Evolutionary conservation across 805 yeast species (phyloP), one percentile per base, ranked within the genome.

Genomic region (Alloascoidea hylecoeti): DNA sequence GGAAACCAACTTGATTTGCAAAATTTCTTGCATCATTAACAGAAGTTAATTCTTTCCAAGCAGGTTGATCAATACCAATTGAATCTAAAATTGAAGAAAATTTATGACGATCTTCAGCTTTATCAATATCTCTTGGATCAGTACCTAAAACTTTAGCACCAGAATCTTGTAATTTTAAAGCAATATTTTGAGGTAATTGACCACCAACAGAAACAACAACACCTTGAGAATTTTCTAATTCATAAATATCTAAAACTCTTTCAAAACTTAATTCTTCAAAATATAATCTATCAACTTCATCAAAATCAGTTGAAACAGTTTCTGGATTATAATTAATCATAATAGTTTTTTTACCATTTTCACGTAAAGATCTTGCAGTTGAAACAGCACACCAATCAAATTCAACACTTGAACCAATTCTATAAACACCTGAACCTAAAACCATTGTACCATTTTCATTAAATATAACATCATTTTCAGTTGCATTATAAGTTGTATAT

Each of bases 361-460:
- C 80, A 60, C 98, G 77, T 51, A 89, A 75, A 34, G 96, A 86
- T 57, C 96, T 78, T 40, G 95, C 96, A 41, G 98, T 82, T 46
- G 92, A 75, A 45, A 89, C 98, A 40, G 97, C 98, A 70, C 98
- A 89, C 98, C 98, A 89, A 61, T 89, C 98, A 53, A 89, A 89
- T 65, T 92, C 98, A 39, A 89, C 98, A 19, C 96, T 86, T 2
- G 96, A 88, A 42, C 98, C 98, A 58, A 89, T 89, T 62, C 98
- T 76, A 73, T 89, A 89, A 38, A 92, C 98, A 67, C 98, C 97
- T n/a, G 96, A 86, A 39, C 97, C 98, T 50, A 89, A 70, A 33
- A 89, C 97, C 75, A 92, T 66, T 43, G 92, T 80, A 54, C 97
- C 97, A 47, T 82, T 70, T 42, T 89, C 97, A 51, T 80, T 73